Conservation (phyloP, 164 flowering plant genomes). For the Aristolochia californica region DNA sequence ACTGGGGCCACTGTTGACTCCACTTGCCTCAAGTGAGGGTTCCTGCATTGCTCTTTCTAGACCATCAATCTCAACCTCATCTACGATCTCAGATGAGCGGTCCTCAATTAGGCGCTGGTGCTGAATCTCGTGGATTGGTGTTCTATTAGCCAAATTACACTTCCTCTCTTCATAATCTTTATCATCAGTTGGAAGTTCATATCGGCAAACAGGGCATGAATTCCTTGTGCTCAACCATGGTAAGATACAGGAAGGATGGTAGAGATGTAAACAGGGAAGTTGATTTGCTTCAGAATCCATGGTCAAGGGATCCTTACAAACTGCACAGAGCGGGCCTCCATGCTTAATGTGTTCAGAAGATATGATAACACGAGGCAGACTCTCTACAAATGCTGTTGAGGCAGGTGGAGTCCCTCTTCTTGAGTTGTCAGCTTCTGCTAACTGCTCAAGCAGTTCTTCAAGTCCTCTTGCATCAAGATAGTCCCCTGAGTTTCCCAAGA, state of each 20-base stretch:
- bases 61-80: slow-evolving; percentile 21
- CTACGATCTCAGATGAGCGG: slow-evolving; percentile 23
- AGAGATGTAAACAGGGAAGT: slow-evolving; percentile 80
- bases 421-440: slow-evolving; percentile 39
- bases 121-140: slow-evolving; percentile 17
- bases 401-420: slow-evolving; percentile 89
- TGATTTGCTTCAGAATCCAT: slow-evolving; percentile 50
- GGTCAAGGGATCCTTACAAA: slow-evolving; percentile 64
- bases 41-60: slow-evolving; percentile 9
- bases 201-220: slow-evolving; percentile 89
- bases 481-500: slow-evolving; percentile 31
- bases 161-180: slow-evolving; percentile 56
- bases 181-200: slow-evolving; percentile 91
- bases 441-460: slow-evolving; percentile 49
- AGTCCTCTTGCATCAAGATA: slow-evolving; percentile 49
- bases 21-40: slow-evolving; percentile 6
- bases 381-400: slow-evolving; percentile 46
- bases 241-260: slow-evolving; percentile 71
- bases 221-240: slow-evolving; percentile 84
- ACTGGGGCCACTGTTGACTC: slow-evolving; percentile 9
- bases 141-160: slow-evolving; percentile 8
- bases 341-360: slow-evolving; percentile 37
- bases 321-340: slow-evolving; percentile 51
- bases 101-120: slow-evolving; percentile 28
- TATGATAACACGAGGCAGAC: slow-evolving; percentile 42